Conservation (phyloP, 495 filamentous ascomycete genomes). For the Trypethelium eluteriae region DNA sequence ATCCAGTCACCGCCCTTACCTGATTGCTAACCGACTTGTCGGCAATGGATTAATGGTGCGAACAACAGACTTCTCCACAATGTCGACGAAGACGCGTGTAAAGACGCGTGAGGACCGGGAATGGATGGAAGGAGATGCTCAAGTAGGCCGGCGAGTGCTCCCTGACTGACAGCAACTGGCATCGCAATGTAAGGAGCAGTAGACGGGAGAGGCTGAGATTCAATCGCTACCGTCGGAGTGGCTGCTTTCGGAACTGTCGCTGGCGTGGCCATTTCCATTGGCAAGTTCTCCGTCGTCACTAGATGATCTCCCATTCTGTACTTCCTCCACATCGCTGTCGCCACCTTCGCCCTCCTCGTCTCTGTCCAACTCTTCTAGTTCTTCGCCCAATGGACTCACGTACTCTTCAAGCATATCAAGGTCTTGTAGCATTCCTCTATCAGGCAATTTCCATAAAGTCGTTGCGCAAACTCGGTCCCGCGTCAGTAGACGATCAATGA, state of each 20-base stretch:
- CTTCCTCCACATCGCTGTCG: constrained; percentile 13
- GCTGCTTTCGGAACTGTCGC: background rate
- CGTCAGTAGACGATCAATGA: constrained; percentile 82
- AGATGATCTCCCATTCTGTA: background rate
- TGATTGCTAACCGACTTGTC: too few species aligned
- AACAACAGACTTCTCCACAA: too few species aligned
- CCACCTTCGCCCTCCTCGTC: constrained; percentile 46
- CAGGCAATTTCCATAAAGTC: constrained; percentile 84
- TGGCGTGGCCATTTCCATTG: constrained; percentile 3
- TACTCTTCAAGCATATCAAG: constrained; percentile 78
- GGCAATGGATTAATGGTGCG: too few species aligned
- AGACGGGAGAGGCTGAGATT: background rate
- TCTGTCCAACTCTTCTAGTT: constrained; percentile 70
- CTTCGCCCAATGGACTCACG: constrained; percentile 69
- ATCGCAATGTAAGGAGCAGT: too few species aligned
- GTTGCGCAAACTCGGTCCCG: constrained; percentile 89
- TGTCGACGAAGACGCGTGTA: too few species aligned
- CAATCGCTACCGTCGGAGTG: background rate
- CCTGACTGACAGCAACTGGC: too few species aligned
- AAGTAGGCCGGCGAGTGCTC: too few species aligned
- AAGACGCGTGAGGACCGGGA: too few species aligned
- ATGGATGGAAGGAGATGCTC: too few species aligned
- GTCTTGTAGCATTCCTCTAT: constrained; percentile 78
- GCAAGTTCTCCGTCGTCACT: constrained; percentile 1
- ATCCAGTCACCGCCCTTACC: too few species aligned